Base-by-base conservation (phyloP, 2,329 filamentous ascomycete genomes). In the Aspergillus latus region DNA sequence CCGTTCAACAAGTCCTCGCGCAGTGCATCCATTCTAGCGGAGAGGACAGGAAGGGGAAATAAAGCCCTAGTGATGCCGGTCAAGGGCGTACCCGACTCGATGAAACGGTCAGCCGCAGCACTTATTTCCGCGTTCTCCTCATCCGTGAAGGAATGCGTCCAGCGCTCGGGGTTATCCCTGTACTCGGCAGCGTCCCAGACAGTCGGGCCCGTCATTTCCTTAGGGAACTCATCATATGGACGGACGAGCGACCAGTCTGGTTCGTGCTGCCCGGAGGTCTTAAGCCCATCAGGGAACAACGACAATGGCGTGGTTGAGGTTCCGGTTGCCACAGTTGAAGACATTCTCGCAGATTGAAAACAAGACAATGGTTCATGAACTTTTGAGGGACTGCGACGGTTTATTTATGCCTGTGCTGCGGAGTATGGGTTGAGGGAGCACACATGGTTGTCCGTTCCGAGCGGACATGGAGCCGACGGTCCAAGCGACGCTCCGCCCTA, bases 1-100 rank as follows among this genome's bases (percentile, higher is more conserved):
- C 90, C 91, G 69, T 95, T 84, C 54, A 95, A 74, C n/a, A 89
- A 77, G 59, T 89, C 87, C 15, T 82, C 77, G 49, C 84, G 81
- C 58, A 90, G 79, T 2, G 79, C 72, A 5, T 71, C 73, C 15
- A 90, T 76, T 54, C 83, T 80, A 2, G 68, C 62, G 7, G 78
- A 74, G 39, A 90, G 79, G 11, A 74, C 78, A 2, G 85, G 83
- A 1, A 90, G 80, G 2, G 74, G 76, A 71, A 89, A 90, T 68
- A 84, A 85, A 57, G 80, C 82, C 72, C 85, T 81, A 26, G 82
- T 81, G 57, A 93, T 92, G 5, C 87, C 89, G 0, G 88, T 91
- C 64, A 93, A 73, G 0, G 88, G 87, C 1, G 78, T 86, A 37
- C 82, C 82, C 11, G 81, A 81, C 4, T 80, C 79, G 36, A 91